Conservation (phyloP, 805 yeast genomes). For the Clavispora vitiphila region DNA sequence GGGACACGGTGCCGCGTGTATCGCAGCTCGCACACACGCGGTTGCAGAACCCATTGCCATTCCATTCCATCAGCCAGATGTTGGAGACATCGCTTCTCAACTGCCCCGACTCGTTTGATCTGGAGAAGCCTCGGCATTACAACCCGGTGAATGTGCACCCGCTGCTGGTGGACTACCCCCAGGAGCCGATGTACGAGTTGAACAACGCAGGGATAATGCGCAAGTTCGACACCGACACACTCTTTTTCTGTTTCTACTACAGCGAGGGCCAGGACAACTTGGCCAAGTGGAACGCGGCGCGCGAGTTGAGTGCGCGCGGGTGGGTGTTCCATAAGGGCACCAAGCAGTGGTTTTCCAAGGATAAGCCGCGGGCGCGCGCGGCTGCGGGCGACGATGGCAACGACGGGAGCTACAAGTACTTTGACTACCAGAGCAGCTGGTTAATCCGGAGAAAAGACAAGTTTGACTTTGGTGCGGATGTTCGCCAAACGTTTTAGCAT, state of each 20-base stretch:
- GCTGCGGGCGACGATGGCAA: conserved; percentile 22
- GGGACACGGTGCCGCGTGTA: conserved; percentile 21
- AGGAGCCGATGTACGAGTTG: conserved; percentile 67
- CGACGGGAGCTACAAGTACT: conserved; percentile 63
- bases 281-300: conserved; percentile 56
- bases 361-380: conserved; percentile 28
- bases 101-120: conserved; percentile 91
- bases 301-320: conserved; percentile 70
- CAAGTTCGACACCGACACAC: conserved; percentile 78
- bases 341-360: conserved; percentile 77
- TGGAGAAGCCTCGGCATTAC: conserved; percentile 77
- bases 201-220: conserved; percentile 57
- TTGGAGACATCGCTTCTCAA: conserved; percentile 76
- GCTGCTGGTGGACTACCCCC: conserved; percentile 85
- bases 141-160: conserved; percentile 82
- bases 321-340: conserved; percentile 75
- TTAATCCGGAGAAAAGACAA: conserved; percentile 40
- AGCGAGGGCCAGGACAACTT: conserved; percentile 37
- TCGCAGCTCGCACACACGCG: conserved; percentile 36
- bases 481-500: conserved; percentile 23
- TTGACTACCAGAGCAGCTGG: conserved; percentile 71
- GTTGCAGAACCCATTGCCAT: conserved; percentile 47
- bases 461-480: conserved; percentile 27
- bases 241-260: conserved; percentile 90
- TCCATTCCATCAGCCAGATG: conserved; percentile 48